Evolutionary conservation across 2,329 filamentous ascomycete species (phyloP).

Genomic region (Coniella lustricola): DNA sequence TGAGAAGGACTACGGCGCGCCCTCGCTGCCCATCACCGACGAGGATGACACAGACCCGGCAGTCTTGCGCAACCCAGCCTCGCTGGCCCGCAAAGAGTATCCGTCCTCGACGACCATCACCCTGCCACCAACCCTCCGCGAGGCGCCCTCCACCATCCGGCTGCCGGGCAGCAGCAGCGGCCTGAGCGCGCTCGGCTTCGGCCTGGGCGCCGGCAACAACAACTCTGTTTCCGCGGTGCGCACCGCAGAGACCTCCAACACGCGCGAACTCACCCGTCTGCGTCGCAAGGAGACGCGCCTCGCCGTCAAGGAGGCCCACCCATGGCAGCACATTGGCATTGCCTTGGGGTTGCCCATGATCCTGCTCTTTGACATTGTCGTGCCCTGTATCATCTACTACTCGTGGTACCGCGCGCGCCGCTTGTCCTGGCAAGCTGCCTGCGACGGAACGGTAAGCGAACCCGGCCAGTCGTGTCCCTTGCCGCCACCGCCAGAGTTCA

Average conservation of each 20-base stretch:
- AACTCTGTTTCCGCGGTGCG: neutral
- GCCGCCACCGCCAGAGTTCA: conserved; percentile 1
- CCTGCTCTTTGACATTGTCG: conserved; percentile 13
- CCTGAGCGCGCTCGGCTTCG: neutral
- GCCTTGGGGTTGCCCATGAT: conserved; percentile 14
- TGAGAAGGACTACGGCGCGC: neutral
- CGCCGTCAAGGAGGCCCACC: conserved; percentile 8
- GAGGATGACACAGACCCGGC: neutral
- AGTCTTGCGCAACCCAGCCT: neutral
- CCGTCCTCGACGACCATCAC: neutral
- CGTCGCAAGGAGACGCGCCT: conserved; percentile 4
- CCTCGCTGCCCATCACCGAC: neutral
- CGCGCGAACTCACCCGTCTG: conserved; percentile 1
- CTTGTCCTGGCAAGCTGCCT: neutral
- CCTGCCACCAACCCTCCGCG: neutral
- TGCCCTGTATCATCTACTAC: conserved; percentile 17
- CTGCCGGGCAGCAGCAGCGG: neutral
- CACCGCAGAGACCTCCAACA: neutral
- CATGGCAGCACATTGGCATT: conserved; percentile 13
- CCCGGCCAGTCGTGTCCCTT: conserved; percentile 2
- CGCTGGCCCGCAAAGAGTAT: neutral
- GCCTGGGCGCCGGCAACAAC: neutral
- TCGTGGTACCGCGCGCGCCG: conserved; percentile 5
- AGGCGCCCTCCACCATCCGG: too few relatives aligned
- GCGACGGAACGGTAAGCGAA: neutral